These are phyloP conservation scores for Candolleomyces eurysporus DNA, from an alignment of 768 basidiomycete species.

Conservation along the genomic window DNA sequence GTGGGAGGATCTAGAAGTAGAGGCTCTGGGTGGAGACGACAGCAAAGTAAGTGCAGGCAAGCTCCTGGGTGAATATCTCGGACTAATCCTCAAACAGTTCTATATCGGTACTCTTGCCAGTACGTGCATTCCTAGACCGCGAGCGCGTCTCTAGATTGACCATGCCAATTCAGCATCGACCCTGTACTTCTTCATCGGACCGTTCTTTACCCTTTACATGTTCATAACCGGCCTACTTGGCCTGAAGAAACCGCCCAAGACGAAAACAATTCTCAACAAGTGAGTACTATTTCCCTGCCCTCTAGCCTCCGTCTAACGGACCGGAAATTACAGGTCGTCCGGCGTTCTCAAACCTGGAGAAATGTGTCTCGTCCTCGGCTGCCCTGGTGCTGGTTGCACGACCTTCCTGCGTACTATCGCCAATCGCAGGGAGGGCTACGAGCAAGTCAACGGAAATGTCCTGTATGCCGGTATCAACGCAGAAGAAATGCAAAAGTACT, in stretches of 20 bases:
- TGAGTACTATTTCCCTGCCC: constrained; percentile 20
- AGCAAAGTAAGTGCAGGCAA: constrained; percentile 40
- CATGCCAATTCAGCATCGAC: constrained; percentile 41
- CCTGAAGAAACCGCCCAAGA: constrained; percentile 30
- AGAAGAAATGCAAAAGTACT: constrained; percentile 70
- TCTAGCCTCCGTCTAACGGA: neutral
- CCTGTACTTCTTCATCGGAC: constrained; percentile 50
- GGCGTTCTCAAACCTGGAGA: constrained; percentile 78
- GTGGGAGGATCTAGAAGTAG: constrained; percentile 69
- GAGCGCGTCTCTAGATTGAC: neutral
- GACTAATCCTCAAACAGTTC: constrained; percentile 32
- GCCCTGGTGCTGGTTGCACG: constrained; percentile 82
- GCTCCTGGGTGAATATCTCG: neutral
- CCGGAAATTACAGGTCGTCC: constrained; percentile 41
- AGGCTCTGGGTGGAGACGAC: constrained; percentile 49
- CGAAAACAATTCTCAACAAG: constrained; percentile 61
- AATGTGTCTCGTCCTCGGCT: constrained; percentile 85
- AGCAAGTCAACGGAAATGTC: constrained; percentile 65
- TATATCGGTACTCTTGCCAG: constrained; percentile 61
- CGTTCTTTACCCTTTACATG: constrained; percentile 48
- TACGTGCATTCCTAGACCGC: constrained; percentile 23
- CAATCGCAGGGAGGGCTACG: constrained; percentile 70
- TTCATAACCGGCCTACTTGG: constrained; percentile 36
- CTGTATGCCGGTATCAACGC: constrained; percentile 79
- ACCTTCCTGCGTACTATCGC: constrained; percentile 85